Evolutionary conservation across 2,329 filamentous ascomycete species (phyloP), one percentile per base, ranked within the genome.

Genomic region (Blastomyces parvus): DNA sequence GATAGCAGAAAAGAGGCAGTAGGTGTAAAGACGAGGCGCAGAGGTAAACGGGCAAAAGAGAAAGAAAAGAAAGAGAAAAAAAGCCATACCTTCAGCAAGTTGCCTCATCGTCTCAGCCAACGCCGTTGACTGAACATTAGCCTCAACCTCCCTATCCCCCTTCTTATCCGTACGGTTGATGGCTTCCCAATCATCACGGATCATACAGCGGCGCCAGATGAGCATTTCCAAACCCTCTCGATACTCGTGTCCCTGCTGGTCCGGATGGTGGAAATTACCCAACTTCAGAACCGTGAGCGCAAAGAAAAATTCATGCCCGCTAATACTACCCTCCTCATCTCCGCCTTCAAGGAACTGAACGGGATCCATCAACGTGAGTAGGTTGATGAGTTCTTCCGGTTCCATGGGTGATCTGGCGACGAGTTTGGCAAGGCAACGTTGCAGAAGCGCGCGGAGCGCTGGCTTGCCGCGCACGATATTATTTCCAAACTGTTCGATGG

Each of bases 141-240:
- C 80, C 61, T 86, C 80, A 36, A 91, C 83, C 66, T 89, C 83
- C 2, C 79, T 77, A 70, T 96, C 91, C 63, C 86, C 85, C 72
- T 89, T 88, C 64, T 88, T 81, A 58, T 87, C 85, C 0, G 89
- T 93, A 67, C 90, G 86, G 71, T 94, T 93, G 71, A 95, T 83
- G 64, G 79, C 81, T 33, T 83, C 79, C 94, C 94, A 99, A 72
- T 97, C 85, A 73, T 97, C 92, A 59, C 87, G 85, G 67, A 93
- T 83, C 70, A 89, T 89, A 65, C 91, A 88, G 62, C 94, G 86
- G 71, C 94, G 88, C 94, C 94, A 99, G 66, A 97, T 89, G n/a
- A 86, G 75, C 65, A 79, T 80, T 60, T 84, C 77, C 44, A 82
- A 72, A 40, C 80, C 77, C 33, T 87, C 82, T 66, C 82, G 81